A percentile compares a stretch with the other conserved stretches of the same genome.
phyloP scores from a whole-genome alignment of 441 rosid species.

The Geranium incanum region DNA sequence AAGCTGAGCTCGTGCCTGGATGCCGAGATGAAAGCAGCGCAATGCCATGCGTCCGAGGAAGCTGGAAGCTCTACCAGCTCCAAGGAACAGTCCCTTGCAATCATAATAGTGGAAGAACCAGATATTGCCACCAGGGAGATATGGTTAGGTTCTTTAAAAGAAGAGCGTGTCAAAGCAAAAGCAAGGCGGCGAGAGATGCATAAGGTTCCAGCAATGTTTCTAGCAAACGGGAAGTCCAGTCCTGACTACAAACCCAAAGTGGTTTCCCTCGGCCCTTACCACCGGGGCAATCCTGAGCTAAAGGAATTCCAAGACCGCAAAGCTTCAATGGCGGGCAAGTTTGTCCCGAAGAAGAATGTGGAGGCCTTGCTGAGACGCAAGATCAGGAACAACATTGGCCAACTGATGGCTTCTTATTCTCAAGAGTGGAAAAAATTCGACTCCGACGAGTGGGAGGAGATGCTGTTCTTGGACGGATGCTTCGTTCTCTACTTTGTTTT shows the following conservation, averaged over 20 bases:
- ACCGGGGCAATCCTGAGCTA: not conserved
- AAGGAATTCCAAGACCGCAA: not conserved
- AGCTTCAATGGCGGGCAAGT: not conserved
- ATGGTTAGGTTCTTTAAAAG: not conserved
- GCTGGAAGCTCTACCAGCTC: not conserved
- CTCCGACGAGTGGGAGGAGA: constrained; percentile 4
- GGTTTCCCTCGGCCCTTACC: not conserved
- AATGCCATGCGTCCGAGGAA: not conserved
- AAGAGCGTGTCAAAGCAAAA: not conserved
- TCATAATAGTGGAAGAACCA: not conserved
- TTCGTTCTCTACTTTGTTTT: constrained; percentile 11
- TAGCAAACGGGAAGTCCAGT: not conserved
- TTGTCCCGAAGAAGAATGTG: not conserved
- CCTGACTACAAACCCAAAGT: not conserved
- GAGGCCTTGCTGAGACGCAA: not conserved
- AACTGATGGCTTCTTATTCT: constrained; percentile 3
- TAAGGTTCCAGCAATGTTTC: not conserved
- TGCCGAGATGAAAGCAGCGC: too few species aligned
- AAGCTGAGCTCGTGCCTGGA: too few species aligned
- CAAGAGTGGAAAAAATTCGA: not conserved
- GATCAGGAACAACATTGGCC: not conserved
- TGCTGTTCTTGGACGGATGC: constrained; percentile 21
- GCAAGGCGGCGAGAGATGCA: not conserved
- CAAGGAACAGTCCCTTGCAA: not conserved
- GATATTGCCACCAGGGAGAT: not conserved